Conservation (phyloP, 805 yeast species). For the Monosporozyma unispora region DNA sequence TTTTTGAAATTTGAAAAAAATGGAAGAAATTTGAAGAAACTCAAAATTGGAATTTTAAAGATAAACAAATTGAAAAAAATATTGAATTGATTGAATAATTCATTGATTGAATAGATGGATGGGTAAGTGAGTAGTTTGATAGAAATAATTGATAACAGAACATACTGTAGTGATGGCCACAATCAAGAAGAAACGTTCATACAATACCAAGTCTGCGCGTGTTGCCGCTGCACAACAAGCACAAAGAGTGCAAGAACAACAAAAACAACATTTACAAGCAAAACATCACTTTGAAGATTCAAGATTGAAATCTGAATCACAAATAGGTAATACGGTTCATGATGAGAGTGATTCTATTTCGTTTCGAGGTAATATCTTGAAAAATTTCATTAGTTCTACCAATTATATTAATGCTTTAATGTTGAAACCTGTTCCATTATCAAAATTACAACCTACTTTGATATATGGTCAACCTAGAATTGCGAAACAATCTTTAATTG, state of each 20-base stretch:
- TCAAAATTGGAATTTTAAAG: background rate
- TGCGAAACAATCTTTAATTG: background rate
- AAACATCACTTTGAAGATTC: slow-evolving; percentile 15
- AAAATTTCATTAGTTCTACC: slow-evolving; percentile 18
- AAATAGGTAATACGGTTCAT: slow-evolving; percentile 19
- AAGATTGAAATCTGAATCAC: slow-evolving; percentile 22
- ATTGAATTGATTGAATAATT: no score
- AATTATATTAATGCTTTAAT: slow-evolving; percentile 19
- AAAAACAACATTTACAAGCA: slow-evolving; percentile 10
- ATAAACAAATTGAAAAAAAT: background rate
- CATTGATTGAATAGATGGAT: no score
- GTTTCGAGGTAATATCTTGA: slow-evolving; percentile 19
- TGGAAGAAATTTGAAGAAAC: background rate
- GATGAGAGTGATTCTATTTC: slow-evolving; percentile 30
- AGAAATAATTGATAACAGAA: no score
- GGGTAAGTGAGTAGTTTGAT: no score
- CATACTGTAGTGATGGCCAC: slow-evolving; percentile 17
- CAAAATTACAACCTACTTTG: slow-evolving; percentile 16
- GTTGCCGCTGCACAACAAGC: slow-evolving; percentile 2
- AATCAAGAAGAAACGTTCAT: slow-evolving; percentile 20
- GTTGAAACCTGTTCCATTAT: slow-evolving; percentile 17
- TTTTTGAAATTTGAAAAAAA: background rate
- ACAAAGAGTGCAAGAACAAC: slow-evolving; percentile 11
- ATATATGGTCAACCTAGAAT: background rate
- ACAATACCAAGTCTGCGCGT: slow-evolving; percentile 14